phyloP scores from a whole-genome alignment of 2,329 filamentous ascomycete genomes.

The Aureobasidium pullulans region DNA sequence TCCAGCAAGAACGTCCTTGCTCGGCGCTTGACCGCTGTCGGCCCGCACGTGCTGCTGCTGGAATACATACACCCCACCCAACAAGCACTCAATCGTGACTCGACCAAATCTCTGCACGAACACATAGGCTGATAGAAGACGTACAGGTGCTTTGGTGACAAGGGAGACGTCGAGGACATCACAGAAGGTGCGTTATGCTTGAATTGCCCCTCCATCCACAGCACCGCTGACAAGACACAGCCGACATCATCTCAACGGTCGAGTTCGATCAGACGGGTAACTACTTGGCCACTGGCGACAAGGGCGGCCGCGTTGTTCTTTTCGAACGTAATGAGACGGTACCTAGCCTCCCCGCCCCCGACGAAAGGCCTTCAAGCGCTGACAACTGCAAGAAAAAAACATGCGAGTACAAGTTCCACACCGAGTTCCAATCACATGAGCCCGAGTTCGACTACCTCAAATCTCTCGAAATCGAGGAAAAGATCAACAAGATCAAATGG shows the following conservation, averaged over 20 bases:
- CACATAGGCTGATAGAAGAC: background rate
- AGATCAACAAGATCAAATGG: constrained; percentile 99
- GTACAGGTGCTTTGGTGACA: constrained; percentile 95
- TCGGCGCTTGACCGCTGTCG: background rate
- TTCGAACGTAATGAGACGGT: constrained; percentile 96
- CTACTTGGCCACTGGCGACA: constrained; percentile 84
- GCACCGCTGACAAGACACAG: constrained; percentile 36
- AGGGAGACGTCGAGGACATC: constrained; percentile 98
- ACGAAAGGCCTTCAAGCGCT: constrained; percentile 4
- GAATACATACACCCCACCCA: background rate
- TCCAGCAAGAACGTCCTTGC: background rate
- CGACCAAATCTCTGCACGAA: background rate
- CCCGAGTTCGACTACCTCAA: constrained; percentile 99
- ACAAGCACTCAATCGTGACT: background rate
- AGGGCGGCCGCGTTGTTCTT: constrained; percentile 75
- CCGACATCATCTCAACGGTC: constrained; percentile 86
- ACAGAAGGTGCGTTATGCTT: constrained; percentile 65
- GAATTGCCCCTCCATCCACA: background rate
- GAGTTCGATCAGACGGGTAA: constrained; percentile 88
- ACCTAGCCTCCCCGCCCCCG: constrained; percentile 28
- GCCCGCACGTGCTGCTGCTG: background rate
- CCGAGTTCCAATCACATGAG: constrained; percentile 98
- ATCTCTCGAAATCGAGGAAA: constrained; percentile 98
- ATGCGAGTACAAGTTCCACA: constrained; percentile 99
- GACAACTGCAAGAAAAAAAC: constrained; percentile 76